Conservation (phyloP, 331 rosid species). For the Spiraea crenata region DNA sequence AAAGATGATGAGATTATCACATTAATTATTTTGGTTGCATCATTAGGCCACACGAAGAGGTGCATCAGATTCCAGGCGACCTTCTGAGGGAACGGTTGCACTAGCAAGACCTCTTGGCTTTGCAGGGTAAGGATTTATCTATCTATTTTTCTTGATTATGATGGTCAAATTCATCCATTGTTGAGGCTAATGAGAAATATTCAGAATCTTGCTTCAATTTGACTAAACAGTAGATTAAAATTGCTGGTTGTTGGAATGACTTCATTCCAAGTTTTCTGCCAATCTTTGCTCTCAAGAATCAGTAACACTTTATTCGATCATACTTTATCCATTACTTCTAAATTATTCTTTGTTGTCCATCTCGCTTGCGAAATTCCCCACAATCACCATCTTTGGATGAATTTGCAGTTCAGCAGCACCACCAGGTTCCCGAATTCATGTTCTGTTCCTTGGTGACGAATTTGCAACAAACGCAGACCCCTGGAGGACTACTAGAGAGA, state of each 20-base stretch:
- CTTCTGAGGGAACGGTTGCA: not conserved
- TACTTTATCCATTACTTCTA: not conserved
- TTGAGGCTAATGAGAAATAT: not conserved
- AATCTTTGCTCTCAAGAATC: too few relatives aligned
- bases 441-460: constrained; percentile 5
- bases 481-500: constrained; percentile 11
- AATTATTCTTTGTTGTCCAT: not conserved
- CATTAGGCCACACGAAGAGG: constrained; percentile 16
- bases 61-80: constrained; percentile 10
- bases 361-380: not conserved
- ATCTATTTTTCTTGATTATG: too few relatives aligned
- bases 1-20: not conserved
- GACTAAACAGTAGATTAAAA: not conserved
- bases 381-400: not conserved
- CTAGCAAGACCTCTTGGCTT: not conserved
- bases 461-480: not conserved
- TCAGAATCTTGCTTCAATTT: too few relatives aligned
- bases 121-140: constrained; percentile 4
- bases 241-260: not conserved
- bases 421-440: constrained; percentile 5
- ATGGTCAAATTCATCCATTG: not conserved
- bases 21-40: not conserved
- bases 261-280: not conserved
- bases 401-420: constrained; percentile 21
- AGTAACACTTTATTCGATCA: too few relatives aligned